Evolutionary conservation across 1,284 basidiomycete genomes (phyloP).

Genomic region (Ganoderma boninense): DNA sequence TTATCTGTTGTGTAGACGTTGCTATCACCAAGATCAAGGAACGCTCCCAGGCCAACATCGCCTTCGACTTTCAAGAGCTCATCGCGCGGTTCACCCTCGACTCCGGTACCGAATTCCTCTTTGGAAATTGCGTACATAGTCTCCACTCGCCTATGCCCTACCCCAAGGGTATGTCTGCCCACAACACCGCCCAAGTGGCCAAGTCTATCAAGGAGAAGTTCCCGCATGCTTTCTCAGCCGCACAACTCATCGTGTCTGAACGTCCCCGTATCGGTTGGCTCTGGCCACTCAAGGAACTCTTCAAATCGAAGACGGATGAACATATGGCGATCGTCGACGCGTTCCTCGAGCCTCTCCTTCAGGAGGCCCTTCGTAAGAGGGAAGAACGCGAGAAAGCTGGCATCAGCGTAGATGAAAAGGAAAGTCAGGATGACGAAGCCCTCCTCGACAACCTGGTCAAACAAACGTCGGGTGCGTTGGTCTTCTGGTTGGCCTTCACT

Average conservation of each 20-base stretch:
- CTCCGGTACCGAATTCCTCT: conserved; percentile 74
- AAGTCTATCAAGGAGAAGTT: conserved; percentile 49
- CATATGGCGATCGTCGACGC: conserved; percentile 60
- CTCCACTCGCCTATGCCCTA: conserved; percentile 61
- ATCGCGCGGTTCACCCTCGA: conserved; percentile 76
- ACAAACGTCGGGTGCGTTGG: conserved; percentile 61
- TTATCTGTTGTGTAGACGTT: conserved; percentile 31
- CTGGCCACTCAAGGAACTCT: conserved; percentile 76
- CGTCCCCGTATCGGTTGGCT: conserved; percentile 61
- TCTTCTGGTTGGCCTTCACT: not conserved
- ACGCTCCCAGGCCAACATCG: conserved; percentile 43
- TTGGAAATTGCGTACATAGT: conserved; percentile 68
- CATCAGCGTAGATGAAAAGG: conserved; percentile 47
- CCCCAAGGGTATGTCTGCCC: conserved; percentile 44
- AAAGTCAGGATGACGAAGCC: conserved; percentile 58
- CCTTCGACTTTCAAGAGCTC: conserved; percentile 66
- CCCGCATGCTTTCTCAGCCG: conserved; percentile 66
- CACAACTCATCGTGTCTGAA: conserved; percentile 62
- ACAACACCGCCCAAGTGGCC: conserved; percentile 2
- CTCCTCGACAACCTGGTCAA: conserved; percentile 72
- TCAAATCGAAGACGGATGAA: conserved; percentile 61
- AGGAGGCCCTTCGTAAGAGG: conserved; percentile 52
- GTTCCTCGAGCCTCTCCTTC: conserved; percentile 71
- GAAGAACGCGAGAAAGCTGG: conserved; percentile 27
- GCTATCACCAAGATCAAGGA: conserved; percentile 45